phyloP scores from a whole-genome alignment of 768 basidiomycete genomes.

The Udeniomyces megalosporus region DNA sequence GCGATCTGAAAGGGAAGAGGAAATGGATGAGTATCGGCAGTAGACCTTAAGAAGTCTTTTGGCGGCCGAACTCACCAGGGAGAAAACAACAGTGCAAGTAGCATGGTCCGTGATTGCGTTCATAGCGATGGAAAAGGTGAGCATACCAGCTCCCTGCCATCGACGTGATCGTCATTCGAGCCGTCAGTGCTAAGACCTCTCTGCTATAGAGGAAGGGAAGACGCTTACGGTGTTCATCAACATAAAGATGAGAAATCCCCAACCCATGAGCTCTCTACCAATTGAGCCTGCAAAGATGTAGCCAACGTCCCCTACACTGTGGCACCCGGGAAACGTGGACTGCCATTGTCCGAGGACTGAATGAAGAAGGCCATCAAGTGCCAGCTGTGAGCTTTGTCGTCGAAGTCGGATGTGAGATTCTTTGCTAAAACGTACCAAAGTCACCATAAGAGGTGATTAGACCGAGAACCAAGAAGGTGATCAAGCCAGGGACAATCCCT shows the following conservation, averaged over 20 bases:
- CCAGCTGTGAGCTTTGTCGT: no score
- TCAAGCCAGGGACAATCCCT: neutral
- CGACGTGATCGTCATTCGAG: no score
- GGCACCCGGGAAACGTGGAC: neutral
- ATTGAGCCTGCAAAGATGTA: neutral
- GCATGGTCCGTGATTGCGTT: conserved; percentile 26
- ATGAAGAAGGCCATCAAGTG: neutral
- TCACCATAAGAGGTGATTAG: neutral
- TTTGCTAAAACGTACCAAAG: neutral
- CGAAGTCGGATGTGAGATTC: no score
- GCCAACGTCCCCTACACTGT: conserved; percentile 3
- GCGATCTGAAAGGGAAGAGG: no score
- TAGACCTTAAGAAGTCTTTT: no score
- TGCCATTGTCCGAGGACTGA: conserved; percentile 1
- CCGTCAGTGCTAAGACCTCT: no score
- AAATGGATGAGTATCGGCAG: no score
- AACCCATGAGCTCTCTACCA: conserved; percentile 1
- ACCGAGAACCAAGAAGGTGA: neutral
- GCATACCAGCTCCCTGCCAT: conserved; percentile 23
- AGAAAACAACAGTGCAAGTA: conserved; percentile 29
- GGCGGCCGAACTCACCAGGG: no score
- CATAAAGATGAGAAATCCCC: neutral
- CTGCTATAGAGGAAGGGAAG: no score
- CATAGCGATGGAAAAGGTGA: conserved; percentile 28
- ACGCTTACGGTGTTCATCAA: conserved; percentile 22